phyloP scores from a whole-genome alignment of 768 basidiomycete species.

The Russula sp. region DNA sequence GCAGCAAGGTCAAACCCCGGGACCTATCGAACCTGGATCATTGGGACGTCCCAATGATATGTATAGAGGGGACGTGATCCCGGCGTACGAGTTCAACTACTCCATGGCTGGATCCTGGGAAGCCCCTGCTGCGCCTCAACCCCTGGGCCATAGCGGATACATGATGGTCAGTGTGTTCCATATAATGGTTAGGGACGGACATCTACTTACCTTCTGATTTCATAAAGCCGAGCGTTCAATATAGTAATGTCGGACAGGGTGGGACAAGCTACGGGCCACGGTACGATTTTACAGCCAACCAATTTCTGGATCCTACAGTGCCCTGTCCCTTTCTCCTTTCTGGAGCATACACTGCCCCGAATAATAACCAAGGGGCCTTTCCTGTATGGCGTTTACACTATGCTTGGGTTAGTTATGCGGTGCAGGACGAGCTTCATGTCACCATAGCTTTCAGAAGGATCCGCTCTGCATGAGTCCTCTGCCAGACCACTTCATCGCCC shows the following conservation, averaged over 20 bases:
- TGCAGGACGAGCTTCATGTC: slow-evolving; percentile 13
- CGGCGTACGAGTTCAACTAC: not conserved
- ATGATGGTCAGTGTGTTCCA: slow-evolving; percentile 1
- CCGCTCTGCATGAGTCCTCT: too few relatives aligned
- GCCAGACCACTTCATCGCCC: too few relatives aligned
- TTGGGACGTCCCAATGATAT: not conserved
- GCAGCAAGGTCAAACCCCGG: not conserved
- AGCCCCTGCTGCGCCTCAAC: not conserved
- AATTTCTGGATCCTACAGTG: not conserved
- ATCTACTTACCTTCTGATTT: not conserved
- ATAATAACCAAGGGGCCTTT: not conserved
- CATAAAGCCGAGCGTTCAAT: not conserved
- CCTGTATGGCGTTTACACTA: not conserved
- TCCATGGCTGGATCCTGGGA: too few relatives aligned
- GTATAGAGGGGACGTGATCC: not conserved
- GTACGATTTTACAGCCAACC: not conserved
- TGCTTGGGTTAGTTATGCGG: not conserved
- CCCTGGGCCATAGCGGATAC: not conserved
- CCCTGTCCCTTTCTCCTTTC: not conserved
- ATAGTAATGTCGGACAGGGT: not conserved
- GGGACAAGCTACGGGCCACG: not conserved
- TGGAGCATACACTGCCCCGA: not conserved
- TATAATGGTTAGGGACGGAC: not conserved
- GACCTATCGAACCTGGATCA: not conserved
- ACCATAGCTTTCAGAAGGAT: slow-evolving; percentile 7